Base-by-base conservation (phyloP, 441 rosid genomes). In the Theobroma grandiflorum region DNA sequence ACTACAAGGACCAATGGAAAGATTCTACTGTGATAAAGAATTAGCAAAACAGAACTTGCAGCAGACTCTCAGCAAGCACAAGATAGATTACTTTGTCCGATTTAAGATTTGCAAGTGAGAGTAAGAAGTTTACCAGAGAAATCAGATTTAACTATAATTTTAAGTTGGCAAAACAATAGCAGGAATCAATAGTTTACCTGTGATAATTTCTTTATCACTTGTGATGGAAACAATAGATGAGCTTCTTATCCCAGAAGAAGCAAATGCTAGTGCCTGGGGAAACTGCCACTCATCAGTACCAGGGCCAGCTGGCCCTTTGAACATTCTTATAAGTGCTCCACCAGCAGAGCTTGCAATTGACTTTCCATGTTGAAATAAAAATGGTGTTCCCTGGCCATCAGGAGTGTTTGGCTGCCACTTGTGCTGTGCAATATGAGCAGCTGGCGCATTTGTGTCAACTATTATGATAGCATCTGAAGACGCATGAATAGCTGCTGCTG, bases 361-460 rank as follows among this genome's bases (percentile, higher is more conserved):
- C 79, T 89, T 97, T 79, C 97, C 98, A 70, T 94, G 99, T 84
- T 94, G 93, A 85, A 97, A 97, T 82, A 93, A 95, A 86, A 95
- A 97, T 74, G 99, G 99, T 47, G 93, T 83, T 57, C 98, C 99
- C 84, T 94, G 96, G 43, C 99, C 98, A 85, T 95, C 98, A 1
- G 99, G 99, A 71, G 98, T 95, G 91, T 93, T 95, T 67, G 98
- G 96, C 86, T 97, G 99, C 99, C 98, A 97, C 82, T 90, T 95
- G 88, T 97, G 99, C 81, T 87, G 89, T 12, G 93, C 98, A 84
- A 97, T 86, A 83, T 88, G 98, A 81, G 96, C 97, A 80, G 96
- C 99, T 78, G 99, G 99, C 66, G 91, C 98, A 85, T 94, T 92
- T 83, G 86, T 79, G 88, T 94, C 97, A 77, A 91, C 99, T 59